Evolutionary conservation across 345 rosid genomes (phyloP), one percentile per base, ranked within the genome.

Genomic region (Garcia nutans): DNA sequence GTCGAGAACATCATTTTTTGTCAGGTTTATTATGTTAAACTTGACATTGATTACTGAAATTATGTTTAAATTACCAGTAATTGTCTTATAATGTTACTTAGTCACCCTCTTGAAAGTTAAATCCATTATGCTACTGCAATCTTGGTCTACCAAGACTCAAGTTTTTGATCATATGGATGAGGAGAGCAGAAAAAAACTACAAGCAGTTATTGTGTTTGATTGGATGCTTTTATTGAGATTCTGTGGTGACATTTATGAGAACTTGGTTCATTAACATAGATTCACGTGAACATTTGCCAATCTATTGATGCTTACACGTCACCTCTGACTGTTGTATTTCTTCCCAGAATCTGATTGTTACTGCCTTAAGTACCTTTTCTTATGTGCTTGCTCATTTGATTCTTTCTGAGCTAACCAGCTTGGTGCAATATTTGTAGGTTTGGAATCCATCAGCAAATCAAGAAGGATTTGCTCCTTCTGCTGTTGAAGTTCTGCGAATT

Each of bases 391-490:
- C 60, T 28, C 47, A 17, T 44, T 45, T 70, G 20, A 61, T 74
- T 62, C 76, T 57, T 55, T 44, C 55, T 64, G 47, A 69, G 64
- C 71, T 85, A 77, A 76, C 69, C n/a, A 68, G 31, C 65, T 78
- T 44, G 44, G 19, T 66, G 44, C 59, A 54, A 62, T 74, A 73
- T 76, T 52, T 69, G 13, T 76, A 96, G 99, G 90, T 81, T 15
- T 93, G 99, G 98, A 84, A 83, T 74, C 88, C 92, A 3, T 75
- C 82, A 68, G 86, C 85, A 75, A 88, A 85, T 72, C 89, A 88
- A 80, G 99, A 88, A 81, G 93, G 89, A 86, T 85, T 79, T 82
- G 91, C 98, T 74, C 85, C 88, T 37, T 96, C 99, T 85, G 89
- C 95, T 63, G 86, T 89, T 2, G 97, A 96, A 87, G 87, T 92